Percentiles rank a stretch among this genome's conserved stretches.
These are phyloP conservation scores for Trebouxia sp. DNA, from an alignment of 139 green algal species.

Conservation along the genomic window DNA sequence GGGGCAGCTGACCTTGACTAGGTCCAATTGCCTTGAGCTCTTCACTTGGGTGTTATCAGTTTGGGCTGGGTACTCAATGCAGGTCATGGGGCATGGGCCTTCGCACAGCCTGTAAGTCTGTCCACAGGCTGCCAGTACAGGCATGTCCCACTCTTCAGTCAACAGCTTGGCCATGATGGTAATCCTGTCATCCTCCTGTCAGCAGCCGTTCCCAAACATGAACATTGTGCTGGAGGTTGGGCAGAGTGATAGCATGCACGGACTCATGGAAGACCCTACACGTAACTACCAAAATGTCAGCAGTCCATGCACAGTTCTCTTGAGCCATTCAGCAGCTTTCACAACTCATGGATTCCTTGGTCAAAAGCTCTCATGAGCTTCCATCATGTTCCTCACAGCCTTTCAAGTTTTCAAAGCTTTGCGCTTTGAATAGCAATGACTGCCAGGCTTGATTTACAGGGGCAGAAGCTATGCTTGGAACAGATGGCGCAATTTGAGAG, in stretches of 20 bases:
- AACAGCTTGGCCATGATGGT: background rate
- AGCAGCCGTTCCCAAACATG: background rate
- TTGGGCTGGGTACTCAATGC: background rate
- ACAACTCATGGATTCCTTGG: background rate
- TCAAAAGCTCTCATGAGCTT: too few species aligned
- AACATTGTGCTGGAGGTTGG: background rate
- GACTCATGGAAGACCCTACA: background rate
- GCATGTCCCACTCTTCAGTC: background rate
- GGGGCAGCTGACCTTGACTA: background rate
- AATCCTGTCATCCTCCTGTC: constrained; percentile 1
- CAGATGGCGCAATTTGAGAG: background rate
- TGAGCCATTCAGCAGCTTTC: background rate
- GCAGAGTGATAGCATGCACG: too few species aligned
- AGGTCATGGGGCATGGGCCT: background rate
- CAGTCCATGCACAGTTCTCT: background rate
- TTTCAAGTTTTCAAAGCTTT: too few species aligned
- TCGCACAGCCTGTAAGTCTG: background rate
- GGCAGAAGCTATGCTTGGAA: too few species aligned
- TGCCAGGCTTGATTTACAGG: too few species aligned
- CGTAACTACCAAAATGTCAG: too few species aligned
- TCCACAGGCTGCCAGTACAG: background rate
- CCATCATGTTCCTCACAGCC: too few species aligned
- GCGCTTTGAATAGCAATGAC: too few species aligned
- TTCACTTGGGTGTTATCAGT: constrained; percentile 3
- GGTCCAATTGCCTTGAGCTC: constrained; percentile 8